phyloP scores from a whole-genome alignment of 495 filamentous ascomycete species.

The Aeminium ludgeri region DNA sequence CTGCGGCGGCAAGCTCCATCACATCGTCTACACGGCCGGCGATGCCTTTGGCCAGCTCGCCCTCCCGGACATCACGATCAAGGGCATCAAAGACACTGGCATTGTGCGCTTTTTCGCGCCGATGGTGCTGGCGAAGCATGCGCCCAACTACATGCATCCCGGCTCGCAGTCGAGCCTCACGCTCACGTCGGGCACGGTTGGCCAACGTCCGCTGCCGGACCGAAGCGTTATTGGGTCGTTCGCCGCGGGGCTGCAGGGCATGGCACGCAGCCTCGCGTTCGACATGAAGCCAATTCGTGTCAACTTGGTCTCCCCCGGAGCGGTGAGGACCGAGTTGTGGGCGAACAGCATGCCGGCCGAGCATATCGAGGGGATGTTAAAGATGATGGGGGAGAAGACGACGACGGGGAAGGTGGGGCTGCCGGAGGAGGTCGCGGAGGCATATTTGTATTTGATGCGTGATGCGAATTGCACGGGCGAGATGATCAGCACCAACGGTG shows the following conservation, averaged over 20 bases:
- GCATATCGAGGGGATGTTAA: conserved; percentile 5
- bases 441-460: conserved; percentile 19
- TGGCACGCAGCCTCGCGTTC: conserved; percentile 19
- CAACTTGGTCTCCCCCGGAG: conserved; percentile 22
- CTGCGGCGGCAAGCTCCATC: conserved; percentile 18
- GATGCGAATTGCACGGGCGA: conserved; percentile 20
- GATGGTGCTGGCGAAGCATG: conserved; percentile 19
- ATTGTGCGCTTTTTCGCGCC: conserved; percentile 24
- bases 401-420: conserved; percentile 12
- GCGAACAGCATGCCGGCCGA: conserved; percentile 10
- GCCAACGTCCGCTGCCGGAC: conserved; percentile 14
- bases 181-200: conserved; percentile 22
- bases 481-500: conserved; percentile 19
- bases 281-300: conserved; percentile 24
- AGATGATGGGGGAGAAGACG: conserved; percentile 24
- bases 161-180: conserved; percentile 15
- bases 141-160: conserved; percentile 10
- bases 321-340: conserved; percentile 24
- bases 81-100: conserved; percentile 17
- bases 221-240: conserved; percentile 15
- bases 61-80: conserved; percentile 7
- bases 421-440: conserved; percentile 23
- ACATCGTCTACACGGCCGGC: conserved; percentile 24
- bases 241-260: conserved; percentile 18
- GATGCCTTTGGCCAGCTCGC: conserved; percentile 16